These are phyloP conservation scores for Verbena officinalis DNA, from an alignment of 257 asterid genomes.

Conservation along the genomic window DNA sequence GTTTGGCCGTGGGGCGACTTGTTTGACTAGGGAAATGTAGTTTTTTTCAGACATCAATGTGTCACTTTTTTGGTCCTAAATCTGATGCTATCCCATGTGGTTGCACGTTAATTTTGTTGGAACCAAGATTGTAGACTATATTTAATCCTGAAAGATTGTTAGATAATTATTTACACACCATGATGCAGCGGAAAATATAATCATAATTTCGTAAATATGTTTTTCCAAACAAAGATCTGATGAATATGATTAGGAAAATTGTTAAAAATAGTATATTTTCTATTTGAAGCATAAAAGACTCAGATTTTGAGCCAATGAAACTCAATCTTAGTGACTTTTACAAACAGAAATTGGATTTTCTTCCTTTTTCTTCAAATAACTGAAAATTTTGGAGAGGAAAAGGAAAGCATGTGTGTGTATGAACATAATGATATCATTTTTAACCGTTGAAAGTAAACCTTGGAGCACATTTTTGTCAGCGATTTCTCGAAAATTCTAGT, in stretches of 20 bases:
- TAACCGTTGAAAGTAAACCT: not conserved
- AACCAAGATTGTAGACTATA: not conserved
- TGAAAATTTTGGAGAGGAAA: not conserved
- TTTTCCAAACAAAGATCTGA: not conserved
- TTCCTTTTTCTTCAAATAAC: not conserved
- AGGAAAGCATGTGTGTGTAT: not conserved
- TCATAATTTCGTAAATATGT: not conserved
- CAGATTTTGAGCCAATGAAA: too few relatives aligned
- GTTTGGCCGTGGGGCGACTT: not conserved
- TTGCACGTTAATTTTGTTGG: slow-evolving; percentile 3
- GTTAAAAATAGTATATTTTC: not conserved
- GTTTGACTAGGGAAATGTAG: not conserved
- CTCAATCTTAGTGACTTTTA: too few relatives aligned
- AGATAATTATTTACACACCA: not conserved
- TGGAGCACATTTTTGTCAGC: not conserved
- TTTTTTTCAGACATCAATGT: not conserved
- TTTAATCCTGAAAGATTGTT: too few relatives aligned
- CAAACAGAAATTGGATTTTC: too few relatives aligned
- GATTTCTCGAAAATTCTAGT: not conserved
- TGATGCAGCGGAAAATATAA: not conserved
- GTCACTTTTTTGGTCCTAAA: slow-evolving; percentile 30
- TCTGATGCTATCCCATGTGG: slow-evolving; percentile 28
- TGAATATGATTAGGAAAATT: not conserved
- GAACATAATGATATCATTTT: not conserved
- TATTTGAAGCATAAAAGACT: not conserved